Evolutionary conservation across 106 monocot species (phyloP), one percentile per base, ranked within the genome.

Genomic region (Amphibolis antarctica): DNA sequence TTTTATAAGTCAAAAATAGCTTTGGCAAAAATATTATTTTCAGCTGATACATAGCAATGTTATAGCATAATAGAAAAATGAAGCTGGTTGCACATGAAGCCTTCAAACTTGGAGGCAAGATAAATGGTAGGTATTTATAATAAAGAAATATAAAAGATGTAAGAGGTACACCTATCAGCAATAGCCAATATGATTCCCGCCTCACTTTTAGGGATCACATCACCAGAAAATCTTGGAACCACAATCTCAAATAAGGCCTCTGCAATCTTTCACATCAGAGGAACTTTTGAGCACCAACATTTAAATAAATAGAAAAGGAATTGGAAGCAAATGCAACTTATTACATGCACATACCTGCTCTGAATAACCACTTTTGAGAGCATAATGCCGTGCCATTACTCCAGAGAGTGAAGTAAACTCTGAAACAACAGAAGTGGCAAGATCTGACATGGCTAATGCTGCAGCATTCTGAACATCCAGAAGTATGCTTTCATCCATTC

Each of bases 381-480:
- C 94, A 78, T 94, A 94, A 71, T 94, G 89, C 12, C 89, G 85
- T 28, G 83, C 94, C 89, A 94, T 94, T 70, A 89, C 70, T 65
- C 94, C 94, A 78, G 94, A 79, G 56, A 94, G 83, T 10, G 86
- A 79, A 52, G 94, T 94, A 65, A 94, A 94, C 51, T 94, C 94
- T 47, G 80, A 86, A 68, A 94, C 94, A 62, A 94, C 65, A 53
- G 74, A 86, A 66, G 86, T 86, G 28, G 86, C 85, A 83, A 94
- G 86, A 89, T 94, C 94, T 53, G 94, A 94, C 89, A 89, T 89
- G n/a, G 86, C 83, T 44, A 89, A 66, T 52, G 77, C 73, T 63
- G 86, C 85, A 68, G 94, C 85, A 66, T 80, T 69, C 70, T 86
- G 71, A 64, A 89, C 63, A 54, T 84, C 62, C 31, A 69, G 72